Base-by-base conservation (phyloP, 2,329 filamentous ascomycete genomes). In the Pseudogymnoascus sp. region DNA sequence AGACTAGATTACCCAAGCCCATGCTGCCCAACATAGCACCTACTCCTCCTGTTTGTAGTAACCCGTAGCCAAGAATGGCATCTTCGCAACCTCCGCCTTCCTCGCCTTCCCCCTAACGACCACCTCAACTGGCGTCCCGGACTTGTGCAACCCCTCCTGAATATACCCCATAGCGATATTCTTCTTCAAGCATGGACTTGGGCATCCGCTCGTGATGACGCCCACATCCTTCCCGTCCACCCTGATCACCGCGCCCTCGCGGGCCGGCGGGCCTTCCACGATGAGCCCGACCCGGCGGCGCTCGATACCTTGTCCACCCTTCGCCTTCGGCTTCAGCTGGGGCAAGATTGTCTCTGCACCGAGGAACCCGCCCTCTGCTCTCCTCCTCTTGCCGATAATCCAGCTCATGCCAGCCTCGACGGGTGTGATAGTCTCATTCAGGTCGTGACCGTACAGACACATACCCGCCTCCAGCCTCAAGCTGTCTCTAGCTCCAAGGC, bases 371-470 rank as follows among this genome's bases (percentile, higher is more conserved):
- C 87, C 87, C 4, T 78, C 73, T 40, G 77, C 68, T 62, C 87
- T 87, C 16, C 93, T 86, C 63, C 88, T 85, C 73, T 91, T 92
- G 67, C 89, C 87, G 65, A 99, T 87, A 72, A 97, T 84, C 93
- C 95, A 99, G 65, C 80, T 80, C 0, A 91, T 77, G 1, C 79
- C 81, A 1, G 83, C 87, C 72, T 86, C 83, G 4, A 88, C 85
- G 1, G 88, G 87, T 1, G 88, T 90, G 10, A 84, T 88, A 0
- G 79, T 79, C 64, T 96, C 93, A 74, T 96, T 87, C 39, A 99
- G 84, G 75, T 99, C 95, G 77, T 97, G 91, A n/a, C 95, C 95
- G 78, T 99, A 99, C n/a, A 99, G 83, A 76, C 95, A 99, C 93
- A 99, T 96, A 66, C 95, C 95, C 0, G 95, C 95, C 79, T 99